Base-by-base conservation (phyloP, 1,284 basidiomycete genomes). In the Blastosporella zonata region DNA sequence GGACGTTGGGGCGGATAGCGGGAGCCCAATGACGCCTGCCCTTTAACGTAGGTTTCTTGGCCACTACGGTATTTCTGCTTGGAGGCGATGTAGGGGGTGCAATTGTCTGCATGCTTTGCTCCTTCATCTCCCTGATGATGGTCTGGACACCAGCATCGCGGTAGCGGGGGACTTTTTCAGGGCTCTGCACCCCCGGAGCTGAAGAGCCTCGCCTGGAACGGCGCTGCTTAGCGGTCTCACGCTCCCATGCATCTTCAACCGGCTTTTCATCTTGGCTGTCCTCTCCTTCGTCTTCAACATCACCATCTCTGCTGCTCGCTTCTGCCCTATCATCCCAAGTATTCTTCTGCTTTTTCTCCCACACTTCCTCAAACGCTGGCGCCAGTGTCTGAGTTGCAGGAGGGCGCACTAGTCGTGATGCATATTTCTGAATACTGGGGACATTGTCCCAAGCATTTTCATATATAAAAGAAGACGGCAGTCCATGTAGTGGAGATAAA, bases 391-490 rank as follows among this genome's bases (percentile, higher is more conserved):
- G 67, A 20, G 72, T 66, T 49, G 67, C 64, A 3, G 72, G 65
- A n/a, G 81, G 77, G 35, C 75, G 74, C 13, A 74, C 79, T 25
- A 91, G 70, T 47, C 75, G 76, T 6, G 79, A 75, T 0, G 87
- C 85, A 64, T 93, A 92, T 50, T 75, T 78, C 54, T 85, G 81
- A 48, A 93, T 93, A 50, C 82, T 84, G 2, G 89, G 84, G 21
- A 88, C 80, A 33, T 66, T 71, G 59, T 96, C 93, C 90, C 90
- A 93, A 1, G 86, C 88, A 67, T 96, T 92, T 6, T 74, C 71
- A 66, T 85, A 90, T 4, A 74, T 72, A 36, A 89, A 70, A 45
- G 80, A 74, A 5, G 71, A 63, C 28, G 81, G 81, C 50, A 83
- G 69, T 15, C 76, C 79, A 58, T 61, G 61, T 48, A 71, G 61